Evolutionary conservation across 75 land plant genomes (phyloP).

Genomic region (Adiantum capillusveneris): DNA sequence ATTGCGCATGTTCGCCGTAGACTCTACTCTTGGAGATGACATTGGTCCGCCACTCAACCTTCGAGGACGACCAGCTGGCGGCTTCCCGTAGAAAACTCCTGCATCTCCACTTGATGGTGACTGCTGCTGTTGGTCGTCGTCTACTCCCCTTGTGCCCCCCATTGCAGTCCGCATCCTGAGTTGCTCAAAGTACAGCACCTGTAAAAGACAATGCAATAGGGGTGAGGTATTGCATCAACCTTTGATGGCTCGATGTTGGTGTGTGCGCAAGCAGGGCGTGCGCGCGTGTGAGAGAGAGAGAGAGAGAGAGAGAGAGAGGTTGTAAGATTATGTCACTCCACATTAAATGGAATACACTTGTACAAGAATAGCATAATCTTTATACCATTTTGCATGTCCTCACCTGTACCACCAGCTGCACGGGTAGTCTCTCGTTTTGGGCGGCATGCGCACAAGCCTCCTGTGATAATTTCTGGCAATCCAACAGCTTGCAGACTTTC

Average conservation of each 20-base stretch:
- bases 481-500: conserved; percentile 84
- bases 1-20: conserved; percentile 61
- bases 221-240: too few species aligned
- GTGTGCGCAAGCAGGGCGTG: too few species aligned
- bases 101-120: conserved; percentile 6
- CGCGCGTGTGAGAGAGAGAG: too few species aligned
- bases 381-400: background rate
- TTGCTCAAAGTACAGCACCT: conserved; percentile 68
- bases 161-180: conserved; percentile 42
- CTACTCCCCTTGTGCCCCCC: conserved; percentile 20
- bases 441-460: conserved; percentile 96
- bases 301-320: too few species aligned
- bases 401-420: conserved; percentile 64
- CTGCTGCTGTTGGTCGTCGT: background rate
- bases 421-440: conserved; percentile 93
- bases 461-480: conserved; percentile 86
- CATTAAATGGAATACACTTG: background rate
- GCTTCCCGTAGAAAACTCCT: background rate
- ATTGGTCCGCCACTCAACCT: conserved; percentile 1
- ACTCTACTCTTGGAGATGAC: conserved; percentile 22
- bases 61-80: background rate
- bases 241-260: too few species aligned
- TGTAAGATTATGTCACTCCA: too few species aligned
- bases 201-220: too few species aligned
- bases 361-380: background rate